Conservation (phyloP, 495 filamentous ascomycete species). For the Talaromyces borbonicus region DNA sequence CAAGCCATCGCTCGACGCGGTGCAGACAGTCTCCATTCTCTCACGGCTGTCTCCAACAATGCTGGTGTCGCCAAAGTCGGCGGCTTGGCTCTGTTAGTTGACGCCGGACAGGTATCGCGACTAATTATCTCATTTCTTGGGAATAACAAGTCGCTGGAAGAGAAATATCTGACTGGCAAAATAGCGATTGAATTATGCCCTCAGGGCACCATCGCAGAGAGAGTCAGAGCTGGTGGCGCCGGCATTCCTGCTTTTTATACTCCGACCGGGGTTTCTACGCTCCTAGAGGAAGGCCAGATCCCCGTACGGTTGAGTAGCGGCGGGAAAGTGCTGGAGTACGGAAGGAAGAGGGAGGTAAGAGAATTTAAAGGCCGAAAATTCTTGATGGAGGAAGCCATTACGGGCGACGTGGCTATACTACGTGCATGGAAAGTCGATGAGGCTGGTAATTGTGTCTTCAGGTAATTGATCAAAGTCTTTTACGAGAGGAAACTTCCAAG, state of each 20-base stretch:
- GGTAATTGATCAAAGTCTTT: conserved; percentile 40
- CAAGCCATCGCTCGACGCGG: conserved; percentile 60
- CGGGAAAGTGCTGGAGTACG: conserved; percentile 61
- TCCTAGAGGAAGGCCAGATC: conserved; percentile 76
- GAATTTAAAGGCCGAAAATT: conserved; percentile 79
- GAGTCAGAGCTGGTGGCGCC: conserved; percentile 72
- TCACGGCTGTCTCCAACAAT: conserved; percentile 89
- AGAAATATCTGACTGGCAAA: conserved; percentile 72
- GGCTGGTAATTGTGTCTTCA: conserved; percentile 84
- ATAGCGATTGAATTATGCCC: conserved; percentile 82
- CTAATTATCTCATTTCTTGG: conserved; percentile 82
- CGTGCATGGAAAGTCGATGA: conserved; percentile 82
- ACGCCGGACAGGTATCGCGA: conserved; percentile 69
- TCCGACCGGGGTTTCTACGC: conserved; percentile 72
- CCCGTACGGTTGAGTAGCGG: conserved; percentile 66
- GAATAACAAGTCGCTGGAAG: conserved; percentile 81
- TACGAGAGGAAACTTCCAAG: too few relatives aligned
- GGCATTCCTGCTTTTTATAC: conserved; percentile 91
- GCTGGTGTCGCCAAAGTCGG: conserved; percentile 65
- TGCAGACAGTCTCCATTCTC: conserved; percentile 53
- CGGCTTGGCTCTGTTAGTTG: conserved; percentile 70
- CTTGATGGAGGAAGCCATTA: conserved; percentile 74
- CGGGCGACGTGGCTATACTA: conserved; percentile 79
- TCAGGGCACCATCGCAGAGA: conserved; percentile 82
- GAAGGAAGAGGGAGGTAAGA: conserved; percentile 69